phyloP scores from a whole-genome alignment of 257 asterid species.

The Solanum sitiens region DNA sequence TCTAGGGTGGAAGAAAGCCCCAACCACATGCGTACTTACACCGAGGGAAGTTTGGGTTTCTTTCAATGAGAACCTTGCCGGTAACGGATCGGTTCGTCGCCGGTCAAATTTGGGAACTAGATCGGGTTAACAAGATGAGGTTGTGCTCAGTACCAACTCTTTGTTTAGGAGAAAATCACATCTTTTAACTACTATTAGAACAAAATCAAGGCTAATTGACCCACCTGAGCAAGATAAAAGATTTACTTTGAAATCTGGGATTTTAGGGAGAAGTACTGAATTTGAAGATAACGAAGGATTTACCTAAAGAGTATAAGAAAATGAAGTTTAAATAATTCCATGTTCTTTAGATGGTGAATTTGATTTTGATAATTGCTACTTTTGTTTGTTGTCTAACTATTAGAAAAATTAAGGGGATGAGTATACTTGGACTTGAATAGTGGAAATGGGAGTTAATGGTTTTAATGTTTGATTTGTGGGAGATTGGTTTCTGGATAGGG shows the following conservation, averaged over 20 bases:
- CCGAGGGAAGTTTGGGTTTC: conserved; percentile 46
- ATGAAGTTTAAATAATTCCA: conserved; percentile 40
- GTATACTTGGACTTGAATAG: conserved; percentile 21
- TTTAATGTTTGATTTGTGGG: neutral
- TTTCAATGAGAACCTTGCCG: conserved; percentile 11
- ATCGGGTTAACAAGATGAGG: conserved; percentile 34
- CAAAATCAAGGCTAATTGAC: conserved; percentile 56
- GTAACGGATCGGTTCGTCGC: conserved; percentile 26
- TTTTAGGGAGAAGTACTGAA: conserved; percentile 35
- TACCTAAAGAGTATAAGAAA: conserved; percentile 59
- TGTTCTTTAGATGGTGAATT: conserved; percentile 42
- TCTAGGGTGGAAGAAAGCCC: too few species aligned
- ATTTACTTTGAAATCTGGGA: conserved; percentile 32
- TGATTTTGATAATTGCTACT: conserved; percentile 25
- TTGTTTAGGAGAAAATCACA: conserved; percentile 46
- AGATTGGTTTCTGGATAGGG: too few species aligned
- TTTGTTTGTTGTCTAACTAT: conserved; percentile 42
- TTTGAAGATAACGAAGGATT: conserved; percentile 71
- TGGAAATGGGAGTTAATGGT: conserved; percentile 89
- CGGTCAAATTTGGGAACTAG: conserved; percentile 30
- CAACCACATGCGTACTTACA: neutral
- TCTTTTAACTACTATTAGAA: conserved; percentile 18
- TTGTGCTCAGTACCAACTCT: conserved; percentile 34
- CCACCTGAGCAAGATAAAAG: conserved; percentile 37
- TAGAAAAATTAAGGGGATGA: conserved; percentile 7